Conservation (phyloP, 2,329 filamentous ascomycete genomes). For the Microsporum audouinii region DNA sequence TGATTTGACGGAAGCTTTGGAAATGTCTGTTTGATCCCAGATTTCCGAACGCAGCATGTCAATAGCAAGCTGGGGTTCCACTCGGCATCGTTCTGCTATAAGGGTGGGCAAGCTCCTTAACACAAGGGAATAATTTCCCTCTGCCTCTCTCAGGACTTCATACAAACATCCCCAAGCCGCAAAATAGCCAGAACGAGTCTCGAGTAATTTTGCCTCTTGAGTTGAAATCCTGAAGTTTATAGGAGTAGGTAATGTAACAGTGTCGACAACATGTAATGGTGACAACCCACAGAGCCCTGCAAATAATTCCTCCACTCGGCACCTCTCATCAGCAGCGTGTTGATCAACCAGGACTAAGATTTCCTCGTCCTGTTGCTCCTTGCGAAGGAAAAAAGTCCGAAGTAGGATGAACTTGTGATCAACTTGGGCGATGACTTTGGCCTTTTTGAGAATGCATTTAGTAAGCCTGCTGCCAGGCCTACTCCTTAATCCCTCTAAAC, state of each 20-base stretch:
- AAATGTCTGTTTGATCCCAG: constrained; percentile 51
- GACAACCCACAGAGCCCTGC: constrained; percentile 39
- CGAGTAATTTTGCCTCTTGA: constrained; percentile 51
- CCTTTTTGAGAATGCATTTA: constrained; percentile 47
- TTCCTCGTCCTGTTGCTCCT: constrained; percentile 5
- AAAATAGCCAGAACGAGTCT: constrained; percentile 47
- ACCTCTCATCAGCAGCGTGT: constrained; percentile 86
- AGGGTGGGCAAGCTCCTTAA: constrained; percentile 55
- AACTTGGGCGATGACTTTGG: constrained; percentile 66
- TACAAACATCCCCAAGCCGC: constrained; percentile 64
- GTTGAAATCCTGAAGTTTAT: constrained; percentile 54
- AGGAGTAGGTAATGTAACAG: constrained; percentile 36
- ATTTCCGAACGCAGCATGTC: constrained; percentile 63
- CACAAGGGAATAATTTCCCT: constrained; percentile 23
- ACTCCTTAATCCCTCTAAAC: background rate
- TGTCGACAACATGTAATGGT: constrained; percentile 14
- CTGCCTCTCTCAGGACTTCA: constrained; percentile 24
- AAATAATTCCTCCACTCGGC: constrained; percentile 65
- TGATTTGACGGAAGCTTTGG: constrained; percentile 6
- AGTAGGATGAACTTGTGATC: constrained; percentile 81
- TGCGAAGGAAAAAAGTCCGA: constrained; percentile 26
- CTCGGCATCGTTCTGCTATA: constrained; percentile 63
- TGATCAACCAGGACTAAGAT: constrained; percentile 74
- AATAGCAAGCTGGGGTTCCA: constrained; percentile 59
- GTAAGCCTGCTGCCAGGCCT: constrained; percentile 38